phyloP scores from a whole-genome alignment of 1,284 basidiomycete species.

The Irpex rosettiformis region DNA sequence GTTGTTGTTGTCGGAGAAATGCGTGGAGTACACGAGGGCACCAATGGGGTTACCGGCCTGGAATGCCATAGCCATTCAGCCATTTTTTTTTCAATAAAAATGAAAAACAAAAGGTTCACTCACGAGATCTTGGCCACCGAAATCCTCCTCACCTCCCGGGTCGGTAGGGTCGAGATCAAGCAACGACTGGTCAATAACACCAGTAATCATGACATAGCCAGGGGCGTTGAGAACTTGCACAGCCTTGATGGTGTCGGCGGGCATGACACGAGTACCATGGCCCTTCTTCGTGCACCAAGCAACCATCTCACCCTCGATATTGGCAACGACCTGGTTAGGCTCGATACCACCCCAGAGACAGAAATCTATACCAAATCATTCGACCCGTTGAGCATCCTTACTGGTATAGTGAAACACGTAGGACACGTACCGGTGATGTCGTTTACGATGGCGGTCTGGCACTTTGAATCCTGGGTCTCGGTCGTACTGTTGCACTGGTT shows the following conservation, averaged over 20 bases:
- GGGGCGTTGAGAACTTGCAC: constrained; percentile 64
- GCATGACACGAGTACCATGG: constrained; percentile 63
- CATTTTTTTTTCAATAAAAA: too few species aligned
- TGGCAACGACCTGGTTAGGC: constrained; percentile 47
- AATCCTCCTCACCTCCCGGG: constrained; percentile 67
- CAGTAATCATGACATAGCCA: constrained; percentile 63
- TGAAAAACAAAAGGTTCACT: too few species aligned
- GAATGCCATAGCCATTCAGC: too few species aligned
- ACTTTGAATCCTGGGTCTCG: constrained; percentile 51
- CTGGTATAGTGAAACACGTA: not conserved
- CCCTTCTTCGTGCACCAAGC: constrained; percentile 74
- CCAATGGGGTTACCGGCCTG: constrained; percentile 52
- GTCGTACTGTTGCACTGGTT: constrained; percentile 73
- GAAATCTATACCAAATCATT: constrained; percentile 44
- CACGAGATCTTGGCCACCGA: constrained; percentile 39
- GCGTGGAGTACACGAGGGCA: constrained; percentile 46
- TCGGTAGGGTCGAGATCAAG: constrained; percentile 54
- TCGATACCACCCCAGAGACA: constrained; percentile 58
- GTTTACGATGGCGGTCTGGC: constrained; percentile 62
- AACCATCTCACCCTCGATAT: constrained; percentile 66
- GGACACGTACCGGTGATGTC: constrained; percentile 43
- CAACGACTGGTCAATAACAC: constrained; percentile 56
- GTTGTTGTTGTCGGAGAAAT: constrained; percentile 22
- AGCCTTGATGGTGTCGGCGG: constrained; percentile 57
- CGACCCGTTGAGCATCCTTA: not conserved